Conservation (phyloP, 2,329 filamentous ascomycete species). For the Huntiella bhutanensis region DNA sequence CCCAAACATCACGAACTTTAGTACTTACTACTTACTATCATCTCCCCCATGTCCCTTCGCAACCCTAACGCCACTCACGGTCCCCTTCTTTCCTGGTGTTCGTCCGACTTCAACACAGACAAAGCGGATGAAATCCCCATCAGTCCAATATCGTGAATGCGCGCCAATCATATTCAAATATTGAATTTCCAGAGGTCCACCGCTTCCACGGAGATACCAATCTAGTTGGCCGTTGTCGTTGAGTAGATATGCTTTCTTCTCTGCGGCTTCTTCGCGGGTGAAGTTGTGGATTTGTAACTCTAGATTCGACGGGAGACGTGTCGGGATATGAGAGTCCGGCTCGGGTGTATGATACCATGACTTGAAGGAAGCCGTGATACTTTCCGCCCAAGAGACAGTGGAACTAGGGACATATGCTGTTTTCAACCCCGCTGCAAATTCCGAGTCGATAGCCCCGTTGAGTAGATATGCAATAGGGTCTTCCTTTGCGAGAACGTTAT, state of each 20-base stretch:
- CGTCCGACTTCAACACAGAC: slow-evolving; percentile 76
- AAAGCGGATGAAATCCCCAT: slow-evolving; percentile 74
- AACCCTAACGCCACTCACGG: not conserved
- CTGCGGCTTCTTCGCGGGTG: slow-evolving; percentile 74
- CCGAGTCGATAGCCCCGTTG: slow-evolving; percentile 72
- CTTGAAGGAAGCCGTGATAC: slow-evolving; percentile 42
- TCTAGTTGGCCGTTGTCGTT: slow-evolving; percentile 97
- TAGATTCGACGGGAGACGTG: slow-evolving; percentile 43
- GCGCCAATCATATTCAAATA: slow-evolving; percentile 95
- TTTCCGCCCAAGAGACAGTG: slow-evolving; percentile 43
- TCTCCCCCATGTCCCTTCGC: not conserved
- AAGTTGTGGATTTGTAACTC: slow-evolving; percentile 95
- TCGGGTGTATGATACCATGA: slow-evolving; percentile 26
- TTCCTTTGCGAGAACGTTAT: slow-evolving; percentile 63
- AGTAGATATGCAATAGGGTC: slow-evolving; percentile 76
- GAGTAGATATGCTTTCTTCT: slow-evolving; percentile 67
- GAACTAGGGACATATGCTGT: slow-evolving; percentile 62
- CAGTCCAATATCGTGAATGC: slow-evolving; percentile 85
- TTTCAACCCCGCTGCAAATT: slow-evolving; percentile 60
- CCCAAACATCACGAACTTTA: not conserved
- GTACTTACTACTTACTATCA: not conserved
- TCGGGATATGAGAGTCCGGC: slow-evolving; percentile 11
- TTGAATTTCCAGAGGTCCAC: slow-evolving; percentile 79
- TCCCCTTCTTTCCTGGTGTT: slow-evolving; percentile 30
- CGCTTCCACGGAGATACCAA: slow-evolving; percentile 66